Percentiles rank a stretch among this genome's conserved stretches.
Conservation (phyloP, 164 flowering plant genomes). For the Cinnamomum chago region DNA sequence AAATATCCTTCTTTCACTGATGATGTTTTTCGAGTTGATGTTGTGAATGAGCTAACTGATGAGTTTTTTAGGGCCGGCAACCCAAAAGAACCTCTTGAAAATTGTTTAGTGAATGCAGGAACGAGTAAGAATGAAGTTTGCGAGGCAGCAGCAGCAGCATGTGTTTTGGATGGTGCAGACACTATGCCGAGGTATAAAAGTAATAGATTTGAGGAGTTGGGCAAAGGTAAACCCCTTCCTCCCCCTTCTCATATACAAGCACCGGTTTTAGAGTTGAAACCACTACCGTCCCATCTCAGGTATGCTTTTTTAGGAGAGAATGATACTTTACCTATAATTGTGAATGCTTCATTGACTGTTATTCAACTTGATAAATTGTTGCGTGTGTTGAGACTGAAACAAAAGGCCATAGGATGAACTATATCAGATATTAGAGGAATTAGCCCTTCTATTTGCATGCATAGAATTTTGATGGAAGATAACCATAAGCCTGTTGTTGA, state of each 20-base stretch:
- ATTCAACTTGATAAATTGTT: conserved; percentile 1
- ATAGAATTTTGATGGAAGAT: conserved; percentile 3
- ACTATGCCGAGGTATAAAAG: no score
- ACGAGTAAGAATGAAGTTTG: neutral
- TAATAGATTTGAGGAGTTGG: neutral
- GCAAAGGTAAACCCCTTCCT: neutral
- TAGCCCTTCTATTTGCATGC: neutral
- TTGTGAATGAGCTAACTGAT: neutral
- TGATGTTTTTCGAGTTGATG: neutral
- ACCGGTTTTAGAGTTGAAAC: neutral
- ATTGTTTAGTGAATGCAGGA: neutral
- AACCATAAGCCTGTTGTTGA: neutral
- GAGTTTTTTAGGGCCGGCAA: neutral
- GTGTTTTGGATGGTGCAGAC: neutral
- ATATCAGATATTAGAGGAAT: neutral
- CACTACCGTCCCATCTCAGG: neutral
- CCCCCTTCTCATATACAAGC: neutral
- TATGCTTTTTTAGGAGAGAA: neutral
- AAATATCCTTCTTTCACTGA: neutral
- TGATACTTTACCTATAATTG: neutral
- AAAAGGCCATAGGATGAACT: neutral
- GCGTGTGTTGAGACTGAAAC: neutral
- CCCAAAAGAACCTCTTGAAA: no score
- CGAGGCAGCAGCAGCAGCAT: neutral
- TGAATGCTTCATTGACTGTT: neutral